A percentile compares a stretch with the other conserved stretches of the same genome.
Conservation (phyloP, 2,329 filamentous ascomycete species). For the Pseudogymnoascus sp. region DNA sequence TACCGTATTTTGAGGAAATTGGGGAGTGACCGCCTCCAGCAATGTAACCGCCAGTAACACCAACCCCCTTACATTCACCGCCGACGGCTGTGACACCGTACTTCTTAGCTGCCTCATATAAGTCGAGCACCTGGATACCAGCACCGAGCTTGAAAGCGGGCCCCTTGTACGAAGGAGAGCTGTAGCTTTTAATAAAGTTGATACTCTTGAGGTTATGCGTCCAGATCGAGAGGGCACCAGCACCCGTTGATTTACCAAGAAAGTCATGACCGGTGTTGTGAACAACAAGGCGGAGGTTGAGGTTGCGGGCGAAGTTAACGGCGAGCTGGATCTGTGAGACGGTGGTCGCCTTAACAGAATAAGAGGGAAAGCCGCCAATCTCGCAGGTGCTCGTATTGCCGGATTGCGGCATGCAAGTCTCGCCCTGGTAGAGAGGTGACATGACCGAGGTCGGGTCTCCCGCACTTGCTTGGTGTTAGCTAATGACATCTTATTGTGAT, state of each 20-base stretch:
- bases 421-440: slow-evolving; percentile 37
- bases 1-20: slow-evolving; percentile 43
- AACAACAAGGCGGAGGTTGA: slow-evolving; percentile 31
- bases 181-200: slow-evolving; percentile 30
- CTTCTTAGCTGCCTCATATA: slow-evolving; percentile 35
- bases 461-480: slow-evolving; percentile 28
- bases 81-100: slow-evolving; percentile 40
- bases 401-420: slow-evolving; percentile 31
- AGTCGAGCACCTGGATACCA: slow-evolving; percentile 35
- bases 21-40: slow-evolving; percentile 54
- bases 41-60: slow-evolving; percentile 39
- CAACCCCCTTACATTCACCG: slow-evolving; percentile 42
- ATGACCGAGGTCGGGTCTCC: slow-evolving; percentile 36
- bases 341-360: slow-evolving; percentile 27
- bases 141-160: slow-evolving; percentile 32
- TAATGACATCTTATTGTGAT: slow-evolving; percentile 12
- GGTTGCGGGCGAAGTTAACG: slow-evolving; percentile 33
- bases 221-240: slow-evolving; percentile 40
- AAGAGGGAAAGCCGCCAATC: slow-evolving; percentile 19
- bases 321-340: slow-evolving; percentile 37
- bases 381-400: slow-evolving; percentile 12
- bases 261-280: slow-evolving; percentile 41
- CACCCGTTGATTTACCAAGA: slow-evolving; percentile 37
- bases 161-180: slow-evolving; percentile 25
- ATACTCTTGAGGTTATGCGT: slow-evolving; percentile 39